Percentiles rank a stretch among this genome's conserved stretches.
Conservation (phyloP, 1,284 basidiomycete genomes). For the Puccinia triticina region DNA sequence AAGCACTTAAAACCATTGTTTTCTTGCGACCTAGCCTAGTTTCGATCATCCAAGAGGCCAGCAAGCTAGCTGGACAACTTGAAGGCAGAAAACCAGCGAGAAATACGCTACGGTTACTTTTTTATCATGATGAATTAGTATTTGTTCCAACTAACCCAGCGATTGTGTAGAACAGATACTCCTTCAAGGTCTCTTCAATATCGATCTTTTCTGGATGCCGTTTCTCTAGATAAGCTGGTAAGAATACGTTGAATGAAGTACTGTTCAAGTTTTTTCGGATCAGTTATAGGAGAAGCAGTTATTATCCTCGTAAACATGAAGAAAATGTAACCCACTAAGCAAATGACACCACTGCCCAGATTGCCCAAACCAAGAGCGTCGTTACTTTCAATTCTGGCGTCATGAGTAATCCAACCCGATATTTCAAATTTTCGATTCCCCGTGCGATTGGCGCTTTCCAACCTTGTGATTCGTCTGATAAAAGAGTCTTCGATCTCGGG, state of each 20-base stretch:
- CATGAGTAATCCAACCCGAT: conserved; percentile 75
- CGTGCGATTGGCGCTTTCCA: conserved; percentile 14
- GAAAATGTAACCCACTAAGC: conserved; percentile 55
- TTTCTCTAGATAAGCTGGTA: conserved; percentile 84
- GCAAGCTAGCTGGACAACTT: conserved; percentile 63
- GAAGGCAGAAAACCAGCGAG: conserved; percentile 28
- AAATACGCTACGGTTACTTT: conserved; percentile 8
- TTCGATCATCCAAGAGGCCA: conserved; percentile 88
- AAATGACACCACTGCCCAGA: conserved; percentile 68
- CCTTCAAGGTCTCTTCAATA: conserved; percentile 70
- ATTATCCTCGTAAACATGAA: conserved; percentile 56
- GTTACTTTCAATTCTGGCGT: conserved; percentile 78
- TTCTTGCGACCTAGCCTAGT: conserved; percentile 72
- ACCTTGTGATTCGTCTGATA: not conserved
- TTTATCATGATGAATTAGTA: not conserved
- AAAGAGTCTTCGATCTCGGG: not conserved
- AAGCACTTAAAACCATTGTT: conserved; percentile 78
- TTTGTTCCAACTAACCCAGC: conserved; percentile 74
- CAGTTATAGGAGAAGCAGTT: conserved; percentile 71
- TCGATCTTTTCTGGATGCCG: conserved; percentile 53
- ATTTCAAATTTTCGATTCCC: conserved; percentile 68
- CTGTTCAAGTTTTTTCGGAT: conserved; percentile 60
- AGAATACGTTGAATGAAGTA: conserved; percentile 96
- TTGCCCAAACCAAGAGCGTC: conserved; percentile 79
- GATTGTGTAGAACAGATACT: conserved; percentile 77